Percentiles rank a stretch among this genome's conserved stretches.
Evolutionary conservation across 768 basidiomycete genomes (phyloP).

Genomic region (Chalciporus chontae): DNA sequence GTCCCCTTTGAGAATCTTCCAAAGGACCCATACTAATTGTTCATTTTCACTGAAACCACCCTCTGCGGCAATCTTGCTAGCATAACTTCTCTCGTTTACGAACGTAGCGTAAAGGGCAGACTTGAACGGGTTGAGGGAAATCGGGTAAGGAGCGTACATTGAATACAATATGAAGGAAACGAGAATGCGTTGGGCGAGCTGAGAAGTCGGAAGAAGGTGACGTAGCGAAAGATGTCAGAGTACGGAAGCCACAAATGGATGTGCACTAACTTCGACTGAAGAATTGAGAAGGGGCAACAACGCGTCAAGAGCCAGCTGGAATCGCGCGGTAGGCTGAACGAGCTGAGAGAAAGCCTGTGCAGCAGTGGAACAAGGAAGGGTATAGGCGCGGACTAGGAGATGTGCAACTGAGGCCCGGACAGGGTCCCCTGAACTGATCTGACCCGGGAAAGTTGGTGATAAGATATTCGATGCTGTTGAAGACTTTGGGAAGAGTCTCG

Average conservation of each 20-base stretch:
- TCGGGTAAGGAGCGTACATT: slow-evolving; percentile 76
- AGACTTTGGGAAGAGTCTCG: slow-evolving; percentile 31
- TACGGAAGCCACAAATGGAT: slow-evolving; percentile 11
- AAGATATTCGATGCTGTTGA: slow-evolving; percentile 33
- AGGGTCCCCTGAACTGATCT: slow-evolving; percentile 37
- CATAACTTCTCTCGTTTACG: slow-evolving; percentile 61
- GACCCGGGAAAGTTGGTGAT: slow-evolving; percentile 29
- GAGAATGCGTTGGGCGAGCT: slow-evolving; percentile 74
- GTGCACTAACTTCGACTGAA: slow-evolving; percentile 49
- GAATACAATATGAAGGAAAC: slow-evolving; percentile 78
- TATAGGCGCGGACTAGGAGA: slow-evolving; percentile 61
- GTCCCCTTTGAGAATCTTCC: slow-evolving; percentile 83
- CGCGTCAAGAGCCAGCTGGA: slow-evolving; percentile 82
- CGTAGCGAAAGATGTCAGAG: slow-evolving; percentile 10
- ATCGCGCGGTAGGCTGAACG: slow-evolving; percentile 71
- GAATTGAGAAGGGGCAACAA: slow-evolving; percentile 67
- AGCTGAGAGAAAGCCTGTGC: slow-evolving; percentile 73
- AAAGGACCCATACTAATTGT: slow-evolving; percentile 81
- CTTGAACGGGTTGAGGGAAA: slow-evolving; percentile 79
- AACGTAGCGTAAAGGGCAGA: slow-evolving; percentile 67
- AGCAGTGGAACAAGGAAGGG: slow-evolving; percentile 73
- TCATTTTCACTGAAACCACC: slow-evolving; percentile 59
- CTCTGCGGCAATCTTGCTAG: slow-evolving; percentile 45
- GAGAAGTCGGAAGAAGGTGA: slow-evolving; percentile 8
- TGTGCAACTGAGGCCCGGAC: slow-evolving; percentile 63